Evolutionary conservation across 1,139 yeast genomes (phyloP).

Genomic region (Hansenula sp.): DNA sequence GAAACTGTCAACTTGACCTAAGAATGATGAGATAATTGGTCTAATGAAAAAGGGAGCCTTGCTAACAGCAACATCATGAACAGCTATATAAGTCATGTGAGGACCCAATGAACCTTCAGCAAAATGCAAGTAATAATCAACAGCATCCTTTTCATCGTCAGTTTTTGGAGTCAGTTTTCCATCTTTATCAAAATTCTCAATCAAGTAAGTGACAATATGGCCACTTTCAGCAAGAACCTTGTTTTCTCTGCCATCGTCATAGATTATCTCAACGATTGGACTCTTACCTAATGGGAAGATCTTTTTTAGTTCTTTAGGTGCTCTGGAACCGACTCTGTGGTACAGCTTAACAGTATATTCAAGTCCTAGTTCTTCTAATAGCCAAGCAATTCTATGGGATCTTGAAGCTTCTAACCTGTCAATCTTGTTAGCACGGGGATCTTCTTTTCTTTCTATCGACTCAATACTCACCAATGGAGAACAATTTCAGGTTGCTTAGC

Average conservation of each 20-base stretch:
- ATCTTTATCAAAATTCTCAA: slow-evolving; percentile 38
- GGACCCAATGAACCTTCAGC: slow-evolving; percentile 58
- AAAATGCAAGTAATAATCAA: slow-evolving; percentile 51
- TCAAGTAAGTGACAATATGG: slow-evolving; percentile 39
- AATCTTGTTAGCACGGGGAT: not conserved
- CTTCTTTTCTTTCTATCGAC: not conserved
- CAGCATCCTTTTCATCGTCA: slow-evolving; percentile 23
- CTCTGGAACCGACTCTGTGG: slow-evolving; percentile 37
- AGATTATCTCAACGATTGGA: slow-evolving; percentile 51
- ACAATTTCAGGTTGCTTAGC: slow-evolving; percentile 5
- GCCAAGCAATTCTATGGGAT: slow-evolving; percentile 52
- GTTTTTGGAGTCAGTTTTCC: slow-evolving; percentile 34
- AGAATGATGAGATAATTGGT: slow-evolving; percentile 35
- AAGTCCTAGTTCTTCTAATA: slow-evolving; percentile 48
- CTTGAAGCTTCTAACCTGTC: slow-evolving; percentile 50
- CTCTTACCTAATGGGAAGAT: slow-evolving; percentile 58
- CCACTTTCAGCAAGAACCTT: slow-evolving; percentile 43
- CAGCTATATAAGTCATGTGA: slow-evolving; percentile 38
- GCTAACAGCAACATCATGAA: slow-evolving; percentile 33
- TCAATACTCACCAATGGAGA: slow-evolving; percentile 7
- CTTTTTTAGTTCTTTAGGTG: slow-evolving; percentile 38
- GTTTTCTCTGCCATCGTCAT: slow-evolving; percentile 22
- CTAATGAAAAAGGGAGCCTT: slow-evolving; percentile 45
- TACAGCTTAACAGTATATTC: slow-evolving; percentile 48
- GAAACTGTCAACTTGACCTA: slow-evolving; percentile 37